Conservation (phyloP, 805 yeast species). For the Monosporozyma servazzii region DNA sequence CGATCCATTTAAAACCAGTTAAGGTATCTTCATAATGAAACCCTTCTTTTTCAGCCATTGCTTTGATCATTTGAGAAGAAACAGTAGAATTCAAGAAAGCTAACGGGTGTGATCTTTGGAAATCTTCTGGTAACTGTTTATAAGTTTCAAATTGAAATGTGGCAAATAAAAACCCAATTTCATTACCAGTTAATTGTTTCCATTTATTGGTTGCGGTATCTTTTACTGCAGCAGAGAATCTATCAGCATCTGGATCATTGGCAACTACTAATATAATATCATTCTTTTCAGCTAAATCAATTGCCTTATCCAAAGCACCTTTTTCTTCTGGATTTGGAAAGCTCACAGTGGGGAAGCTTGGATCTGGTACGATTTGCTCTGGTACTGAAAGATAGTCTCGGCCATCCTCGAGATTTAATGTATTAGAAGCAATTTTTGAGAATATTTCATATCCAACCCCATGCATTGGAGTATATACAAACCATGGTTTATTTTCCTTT, state of each 20-base stretch:
- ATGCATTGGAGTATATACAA: conserved; percentile 90
- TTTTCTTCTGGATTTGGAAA: conserved; percentile 96
- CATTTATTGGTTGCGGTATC: conserved; percentile 35
- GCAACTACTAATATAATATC: conserved; percentile 58
- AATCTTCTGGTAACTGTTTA: conserved; percentile 16
- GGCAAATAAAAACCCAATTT: conserved; percentile 80
- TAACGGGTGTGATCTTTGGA: conserved; percentile 33
- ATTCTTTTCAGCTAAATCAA: conserved; percentile 39
- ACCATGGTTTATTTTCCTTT: conserved; percentile 28
- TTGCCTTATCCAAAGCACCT: conserved; percentile 78
- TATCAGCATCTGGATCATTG: conserved; percentile 95
- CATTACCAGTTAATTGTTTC: conserved; percentile 85
- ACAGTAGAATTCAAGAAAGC: conserved; percentile 78
- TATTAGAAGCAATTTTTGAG: conserved; percentile 19
- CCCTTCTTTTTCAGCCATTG: conserved; percentile 55
- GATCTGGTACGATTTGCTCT: conserved; percentile 70
- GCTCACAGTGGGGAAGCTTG: conserved; percentile 72
- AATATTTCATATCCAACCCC: conserved; percentile 79
- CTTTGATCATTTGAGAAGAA: conserved; percentile 69
- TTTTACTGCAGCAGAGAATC: conserved; percentile 75
- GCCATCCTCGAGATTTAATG: conserved; percentile 33
- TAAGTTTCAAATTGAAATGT: conserved; percentile 41
- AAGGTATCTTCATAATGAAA: conserved; percentile 70
- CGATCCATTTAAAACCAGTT: conserved; percentile 97
- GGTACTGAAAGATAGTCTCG: conserved; percentile 36